Evolutionary conservation across 768 basidiomycete species (phyloP).

Genomic region (Crepidotus variabilis): DNA sequence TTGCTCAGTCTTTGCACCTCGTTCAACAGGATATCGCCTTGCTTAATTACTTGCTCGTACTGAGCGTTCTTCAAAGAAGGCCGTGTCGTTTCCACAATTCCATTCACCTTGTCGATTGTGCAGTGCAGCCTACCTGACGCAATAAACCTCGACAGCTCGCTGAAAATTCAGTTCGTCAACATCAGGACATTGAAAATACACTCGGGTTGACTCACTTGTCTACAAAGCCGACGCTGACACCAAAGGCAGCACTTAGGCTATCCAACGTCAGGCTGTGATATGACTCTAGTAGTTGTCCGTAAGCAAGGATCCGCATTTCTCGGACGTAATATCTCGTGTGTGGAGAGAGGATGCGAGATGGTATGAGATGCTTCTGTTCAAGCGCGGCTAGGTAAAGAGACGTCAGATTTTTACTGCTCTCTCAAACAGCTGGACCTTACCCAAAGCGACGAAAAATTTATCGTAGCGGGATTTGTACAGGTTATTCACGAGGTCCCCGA

Average conservation of each 20-base stretch:
- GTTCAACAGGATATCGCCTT: slow-evolving; percentile 87
- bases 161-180: slow-evolving; percentile 21
- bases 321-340: slow-evolving; percentile 90
- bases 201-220: slow-evolving; percentile 59
- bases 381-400: slow-evolving; percentile 58
- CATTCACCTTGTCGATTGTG: slow-evolving; percentile 92
- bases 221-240: slow-evolving; percentile 83
- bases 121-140: slow-evolving; percentile 81
- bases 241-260: slow-evolving; percentile 82
- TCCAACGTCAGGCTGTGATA: slow-evolving; percentile 89
- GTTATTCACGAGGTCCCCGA: slow-evolving; percentile 80
- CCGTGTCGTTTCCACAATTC: slow-evolving; percentile 89
- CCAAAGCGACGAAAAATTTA: slow-evolving; percentile 89
- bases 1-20: slow-evolving; percentile 87
- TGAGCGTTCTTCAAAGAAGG: slow-evolving; percentile 68
- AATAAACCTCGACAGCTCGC: slow-evolving; percentile 91
- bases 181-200: background rate
- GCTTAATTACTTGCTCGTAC: slow-evolving; percentile 90
- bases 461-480: slow-evolving; percentile 93
- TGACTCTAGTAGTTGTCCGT: slow-evolving; percentile 85
- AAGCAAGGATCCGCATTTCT: slow-evolving; percentile 95
- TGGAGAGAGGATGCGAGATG: slow-evolving; percentile 79
- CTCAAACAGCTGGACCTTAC: slow-evolving; percentile 33
- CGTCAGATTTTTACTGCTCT: background rate
- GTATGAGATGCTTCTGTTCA: slow-evolving; percentile 83